Evolutionary conservation across 202 grass and related monocot species (phyloP), one percentile per base, ranked within the genome.

Genomic region (Cymbopogon flexuosus): DNA sequence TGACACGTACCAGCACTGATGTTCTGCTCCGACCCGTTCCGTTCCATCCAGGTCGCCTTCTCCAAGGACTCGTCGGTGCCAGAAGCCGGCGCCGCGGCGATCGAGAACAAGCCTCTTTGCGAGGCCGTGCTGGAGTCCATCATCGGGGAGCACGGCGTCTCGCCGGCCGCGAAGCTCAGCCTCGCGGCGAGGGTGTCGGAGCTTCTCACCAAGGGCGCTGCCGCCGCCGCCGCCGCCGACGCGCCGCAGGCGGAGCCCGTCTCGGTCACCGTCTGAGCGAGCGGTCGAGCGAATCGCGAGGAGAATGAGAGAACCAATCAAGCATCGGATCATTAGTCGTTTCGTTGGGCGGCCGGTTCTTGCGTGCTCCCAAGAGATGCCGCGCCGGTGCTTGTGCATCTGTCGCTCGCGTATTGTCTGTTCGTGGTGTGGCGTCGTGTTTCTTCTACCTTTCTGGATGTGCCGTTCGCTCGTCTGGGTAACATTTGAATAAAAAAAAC

Each of bases 121-220:
- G 80, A 89, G 58, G 90, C 90, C 23, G 75, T 99, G 19, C 68
- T 99, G 46, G 88, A 91, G 52, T 99, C 96, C 60, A 99, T 96
- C 51, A 93, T 99, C 45, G 96, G 96, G 23, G 84, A 95, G 82
- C 84, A 84, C 76, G 91, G 91, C 5, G 89, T 93, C 35, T 97
- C 93, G 46, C 93, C 91, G 0, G 82, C 86, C 0, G 85, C 93
- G n/a, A 97, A 97, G 87, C 68, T 68, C n/a, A 93, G 91, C 76
- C 6, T 97, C 23, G 93, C 91, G 1, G 19, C 82, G 24, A 88
- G 93, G 79, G 73, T 93, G 31, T 81, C 87, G 6, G 84, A 71
- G 82, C 89, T 93, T 22, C 58, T 97, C 8, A 11, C 56, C 56
- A 83, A 90, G 63, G 64, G 9, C 8, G 7, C 35, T 5, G 36